A percentile compares a stretch with the other conserved stretches of the same genome.
These are phyloP conservation scores for Pseudopyrenochaeta lycopersici DNA, from an alignment of 2,329 filamentous ascomycete species.

Conservation along the genomic window DNA sequence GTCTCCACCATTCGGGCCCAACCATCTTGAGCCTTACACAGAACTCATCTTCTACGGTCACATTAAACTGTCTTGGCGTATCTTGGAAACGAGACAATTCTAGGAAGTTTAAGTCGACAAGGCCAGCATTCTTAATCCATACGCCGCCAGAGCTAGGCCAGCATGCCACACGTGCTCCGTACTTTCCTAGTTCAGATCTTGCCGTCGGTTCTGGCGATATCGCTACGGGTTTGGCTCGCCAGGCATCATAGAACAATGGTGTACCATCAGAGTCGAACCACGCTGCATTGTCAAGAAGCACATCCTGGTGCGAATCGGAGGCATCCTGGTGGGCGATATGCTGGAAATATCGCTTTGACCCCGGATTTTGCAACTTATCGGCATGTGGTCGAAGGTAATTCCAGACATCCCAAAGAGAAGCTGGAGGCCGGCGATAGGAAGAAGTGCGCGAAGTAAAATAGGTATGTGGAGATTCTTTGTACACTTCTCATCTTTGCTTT, in stretches of 20 bases:
- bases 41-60: slow-evolving; percentile 8
- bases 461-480: too few relatives aligned
- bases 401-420: slow-evolving; percentile 1
- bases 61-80: slow-evolving; percentile 8
- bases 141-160: slow-evolving; percentile 6
- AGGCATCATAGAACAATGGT: slow-evolving; percentile 8
- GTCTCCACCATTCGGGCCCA: slow-evolving; percentile 5
- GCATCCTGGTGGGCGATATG: slow-evolving; percentile 1
- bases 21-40: slow-evolving; percentile 1
- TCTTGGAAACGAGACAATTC: not conserved
- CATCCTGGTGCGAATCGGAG: slow-evolving; percentile 1
- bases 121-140: slow-evolving; percentile 6
- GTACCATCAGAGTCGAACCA: slow-evolving; percentile 4
- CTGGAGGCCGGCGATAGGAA: not conserved
- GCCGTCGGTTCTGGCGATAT: not conserved
- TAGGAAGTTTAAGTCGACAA: slow-evolving; percentile 9
- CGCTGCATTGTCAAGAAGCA: not conserved
- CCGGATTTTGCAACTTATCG: not conserved
- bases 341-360: not conserved
- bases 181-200: not conserved
- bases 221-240: not conserved
- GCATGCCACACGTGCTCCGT: slow-evolving; percentile 5
- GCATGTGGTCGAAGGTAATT: not conserved
- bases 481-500: too few relatives aligned
- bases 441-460: too few relatives aligned